These are phyloP conservation scores for Pulveroboletus sp. DNA, from an alignment of 768 basidiomycete genomes.

Conservation along the genomic window DNA sequence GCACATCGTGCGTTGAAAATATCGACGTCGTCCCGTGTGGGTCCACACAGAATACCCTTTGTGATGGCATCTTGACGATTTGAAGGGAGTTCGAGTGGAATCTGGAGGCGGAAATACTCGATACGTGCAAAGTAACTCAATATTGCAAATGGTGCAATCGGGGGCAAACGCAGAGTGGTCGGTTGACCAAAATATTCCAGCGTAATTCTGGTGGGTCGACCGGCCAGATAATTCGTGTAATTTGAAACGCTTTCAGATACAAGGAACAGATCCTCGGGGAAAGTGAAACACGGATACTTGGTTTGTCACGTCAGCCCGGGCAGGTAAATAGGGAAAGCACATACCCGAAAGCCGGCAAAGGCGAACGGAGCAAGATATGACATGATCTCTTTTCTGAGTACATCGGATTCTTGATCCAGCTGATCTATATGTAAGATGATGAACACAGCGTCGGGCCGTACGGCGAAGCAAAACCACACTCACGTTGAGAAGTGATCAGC, in stretches of 20 bases:
- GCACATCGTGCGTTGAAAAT: constrained; percentile 41
- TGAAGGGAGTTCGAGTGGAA: constrained; percentile 41
- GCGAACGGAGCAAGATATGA: constrained; percentile 42
- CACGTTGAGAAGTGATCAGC: constrained; percentile 38
- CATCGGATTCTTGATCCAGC: constrained; percentile 34
- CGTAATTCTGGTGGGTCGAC: constrained; percentile 27
- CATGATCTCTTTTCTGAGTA: constrained; percentile 33
- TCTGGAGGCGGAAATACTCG: constrained; percentile 33
- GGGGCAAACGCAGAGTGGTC: constrained; percentile 36
- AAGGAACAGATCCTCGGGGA: constrained; percentile 35
- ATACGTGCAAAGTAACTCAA: constrained; percentile 46
- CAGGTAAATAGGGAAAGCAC: constrained; percentile 17
- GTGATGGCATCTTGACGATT: constrained; percentile 35
- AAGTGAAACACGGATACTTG: constrained; percentile 38
- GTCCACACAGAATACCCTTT: constrained; percentile 33
- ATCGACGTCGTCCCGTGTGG: constrained; percentile 45
- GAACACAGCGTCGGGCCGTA: neutral
- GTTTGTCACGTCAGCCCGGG: constrained; percentile 9
- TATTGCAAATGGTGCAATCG: constrained; percentile 44
- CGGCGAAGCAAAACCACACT: neutral
- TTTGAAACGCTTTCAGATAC: constrained; percentile 12
- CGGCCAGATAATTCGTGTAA: constrained; percentile 29
- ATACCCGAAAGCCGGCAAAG: constrained; percentile 48
- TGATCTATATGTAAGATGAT: constrained; percentile 6
- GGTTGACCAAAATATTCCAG: constrained; percentile 45